These are phyloP conservation scores for Leishmania gerbilli DNA, from an alignment of 208 protist genomes.

Conservation along the genomic window DNA sequence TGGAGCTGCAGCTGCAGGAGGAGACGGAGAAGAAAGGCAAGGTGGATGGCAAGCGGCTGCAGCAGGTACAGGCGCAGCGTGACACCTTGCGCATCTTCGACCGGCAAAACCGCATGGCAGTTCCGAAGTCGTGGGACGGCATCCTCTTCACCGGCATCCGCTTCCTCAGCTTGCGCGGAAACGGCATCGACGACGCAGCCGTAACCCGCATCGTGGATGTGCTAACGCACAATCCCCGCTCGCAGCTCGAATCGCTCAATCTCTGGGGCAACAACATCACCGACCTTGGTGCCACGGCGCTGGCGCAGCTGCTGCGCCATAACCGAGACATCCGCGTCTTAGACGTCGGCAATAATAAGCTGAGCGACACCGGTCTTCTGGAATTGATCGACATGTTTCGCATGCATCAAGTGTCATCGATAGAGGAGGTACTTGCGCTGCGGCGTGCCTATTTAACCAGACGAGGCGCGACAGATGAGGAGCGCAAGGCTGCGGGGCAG, in stretches of 20 bases:
- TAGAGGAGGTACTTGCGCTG: slow-evolving; percentile 51
- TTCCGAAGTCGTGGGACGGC: slow-evolving; percentile 72
- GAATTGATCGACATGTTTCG: slow-evolving; percentile 66
- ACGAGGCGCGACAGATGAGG: slow-evolving; percentile 50
- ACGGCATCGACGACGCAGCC: slow-evolving; percentile 71
- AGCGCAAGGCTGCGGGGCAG: slow-evolving; percentile 41
- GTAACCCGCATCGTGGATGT: slow-evolving; percentile 47
- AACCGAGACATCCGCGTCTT: slow-evolving; percentile 73
- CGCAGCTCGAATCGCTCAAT: slow-evolving; percentile 80
- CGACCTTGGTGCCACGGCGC: slow-evolving; percentile 53
- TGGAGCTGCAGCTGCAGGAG: slow-evolving; percentile 76
- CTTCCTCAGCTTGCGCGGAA: slow-evolving; percentile 80
- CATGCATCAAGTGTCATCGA: slow-evolving; percentile 58
- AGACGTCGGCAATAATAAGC: slow-evolving; percentile 82
- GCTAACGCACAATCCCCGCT: slow-evolving; percentile 52
- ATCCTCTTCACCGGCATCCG: slow-evolving; percentile 79
- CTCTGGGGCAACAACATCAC: slow-evolving; percentile 89
- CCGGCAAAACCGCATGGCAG: slow-evolving; percentile 54
- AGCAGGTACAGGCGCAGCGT: slow-evolving; percentile 73
- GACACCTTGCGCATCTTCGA: slow-evolving; percentile 66
- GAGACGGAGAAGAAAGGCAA: slow-evolving; percentile 85
- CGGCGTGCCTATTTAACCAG: slow-evolving; percentile 55
- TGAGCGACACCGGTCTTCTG: slow-evolving; percentile 74
- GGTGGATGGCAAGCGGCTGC: slow-evolving; percentile 75
- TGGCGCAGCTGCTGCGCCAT: slow-evolving; percentile 59